Evolutionary conservation across 1,284 basidiomycete genomes (phyloP).

Genomic region (Fistulinella cinereoalba): DNA sequence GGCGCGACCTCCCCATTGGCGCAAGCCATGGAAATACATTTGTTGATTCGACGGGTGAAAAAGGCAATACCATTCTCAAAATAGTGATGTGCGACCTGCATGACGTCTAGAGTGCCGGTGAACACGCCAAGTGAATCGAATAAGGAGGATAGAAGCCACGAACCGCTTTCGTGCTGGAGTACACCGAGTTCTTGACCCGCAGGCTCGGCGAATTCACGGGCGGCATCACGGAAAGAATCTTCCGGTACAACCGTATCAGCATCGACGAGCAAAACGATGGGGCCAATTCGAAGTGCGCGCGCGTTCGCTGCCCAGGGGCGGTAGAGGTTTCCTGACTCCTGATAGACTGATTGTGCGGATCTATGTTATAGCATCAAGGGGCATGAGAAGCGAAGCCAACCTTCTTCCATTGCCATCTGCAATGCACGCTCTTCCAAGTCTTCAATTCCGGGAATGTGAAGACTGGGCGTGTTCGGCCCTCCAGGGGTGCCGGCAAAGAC

Average conservation of each 20-base stretch:
- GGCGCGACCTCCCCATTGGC: slow-evolving; percentile 81
- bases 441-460: slow-evolving; percentile 44
- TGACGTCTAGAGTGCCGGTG: slow-evolving; percentile 52
- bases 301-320: slow-evolving; percentile 67
- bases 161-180: slow-evolving; percentile 78
- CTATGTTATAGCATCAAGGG: neutral
- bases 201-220: slow-evolving; percentile 74
- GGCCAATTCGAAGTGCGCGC: slow-evolving; percentile 56
- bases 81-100: slow-evolving; percentile 84
- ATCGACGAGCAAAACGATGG: slow-evolving; percentile 71
- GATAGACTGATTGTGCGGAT: slow-evolving; percentile 36
- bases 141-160: slow-evolving; percentile 14
- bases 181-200: slow-evolving; percentile 63
- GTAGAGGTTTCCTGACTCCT: slow-evolving; percentile 52
- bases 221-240: slow-evolving; percentile 84
- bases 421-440: slow-evolving; percentile 63
- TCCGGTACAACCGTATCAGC: slow-evolving; percentile 84
- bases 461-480: slow-evolving; percentile 8
- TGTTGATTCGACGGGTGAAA: slow-evolving; percentile 80
- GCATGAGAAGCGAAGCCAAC: slow-evolving; percentile 10
- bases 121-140: slow-evolving; percentile 4
- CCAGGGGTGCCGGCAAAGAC: slow-evolving; percentile 6
- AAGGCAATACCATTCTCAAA: slow-evolving; percentile 85
- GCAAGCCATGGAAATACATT: slow-evolving; percentile 71
- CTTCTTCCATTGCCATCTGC: slow-evolving; percentile 67